Evolutionary conservation across 305 asterid species (phyloP), one percentile per base, ranked within the genome.

Genomic region (Fraxinus sp.): DNA sequence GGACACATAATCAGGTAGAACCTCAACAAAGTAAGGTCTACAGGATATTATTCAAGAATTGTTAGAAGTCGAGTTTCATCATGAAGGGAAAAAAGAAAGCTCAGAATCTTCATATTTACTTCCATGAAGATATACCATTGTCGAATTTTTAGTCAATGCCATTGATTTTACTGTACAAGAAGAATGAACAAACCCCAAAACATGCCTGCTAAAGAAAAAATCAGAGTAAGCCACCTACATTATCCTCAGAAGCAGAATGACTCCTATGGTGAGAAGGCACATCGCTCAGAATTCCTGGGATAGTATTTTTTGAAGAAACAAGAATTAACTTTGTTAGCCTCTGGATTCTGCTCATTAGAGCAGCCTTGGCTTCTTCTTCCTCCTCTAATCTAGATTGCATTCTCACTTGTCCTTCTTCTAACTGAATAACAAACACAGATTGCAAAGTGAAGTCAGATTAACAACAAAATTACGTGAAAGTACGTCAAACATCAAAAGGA

Each of bases 351-450:
- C 98, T 94, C 98, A 97, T 91, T 46, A 97, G 78, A 89, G 99
- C 98, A 26, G 95, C 94, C 93, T 97, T 94, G 44, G 97, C 98
- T 83, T 97, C 99, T 88, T 97, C 99, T 83, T 97, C 98, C 89
- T 97, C 99, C 92, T 97, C 99, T 91, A 97, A 84, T 88, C 99
- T 91, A 64, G 98, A 97, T 83, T 93, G 98, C 99, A 97, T 94
- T 92, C 94, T 97, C 77, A 91, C 92, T 89, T 96, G 99, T 57
- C 99, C 99, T 91, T 94, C 98, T 91, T 96, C 98, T 90, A 96
- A 91, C 99, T 96, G 87, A 49, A 66, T 64, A 81, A 36, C 78
- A 77, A 77, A 86, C 73, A 82, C 37, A 80, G 22, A 81, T 71
- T 59, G 49, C 83, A 84, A 26, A 10, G 70, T 78, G 74, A 64